Percentiles rank a stretch among this genome's conserved stretches.
Conservation (phyloP, 208 protist genomes). For the Trypanosoma lewisi region DNA sequence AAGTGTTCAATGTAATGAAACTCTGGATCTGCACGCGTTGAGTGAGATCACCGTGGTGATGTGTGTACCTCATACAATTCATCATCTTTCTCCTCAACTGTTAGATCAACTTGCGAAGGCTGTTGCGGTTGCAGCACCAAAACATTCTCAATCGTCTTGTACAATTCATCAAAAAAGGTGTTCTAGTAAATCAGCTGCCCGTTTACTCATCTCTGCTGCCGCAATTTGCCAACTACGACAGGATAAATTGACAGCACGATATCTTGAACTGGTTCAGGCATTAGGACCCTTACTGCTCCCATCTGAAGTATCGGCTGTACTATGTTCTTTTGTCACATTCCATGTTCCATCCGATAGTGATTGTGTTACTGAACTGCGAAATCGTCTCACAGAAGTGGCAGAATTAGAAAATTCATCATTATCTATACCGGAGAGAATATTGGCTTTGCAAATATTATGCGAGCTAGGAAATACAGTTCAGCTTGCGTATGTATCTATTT, state of each 20-base stretch:
- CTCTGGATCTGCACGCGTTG: constrained; percentile 48
- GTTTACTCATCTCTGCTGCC: constrained; percentile 44
- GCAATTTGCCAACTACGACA: constrained; percentile 48
- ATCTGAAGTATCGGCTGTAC: constrained; percentile 25
- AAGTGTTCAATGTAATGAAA: neutral
- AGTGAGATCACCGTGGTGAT: constrained; percentile 74
- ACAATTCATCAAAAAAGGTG: neutral
- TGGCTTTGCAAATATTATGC: constrained; percentile 19
- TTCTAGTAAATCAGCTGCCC: constrained; percentile 27
- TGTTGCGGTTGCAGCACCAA: constrained; percentile 7
- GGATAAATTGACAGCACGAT: constrained; percentile 33
- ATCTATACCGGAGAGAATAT: constrained; percentile 19
- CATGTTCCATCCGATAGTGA: constrained; percentile 16
- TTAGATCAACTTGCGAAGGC: constrained; percentile 36
- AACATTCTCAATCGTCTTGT: constrained; percentile 22
- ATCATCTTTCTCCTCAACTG: constrained; percentile 53
- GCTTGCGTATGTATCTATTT: constrained; percentile 15
- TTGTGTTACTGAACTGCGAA: constrained; percentile 14
- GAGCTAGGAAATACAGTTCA: constrained; percentile 13
- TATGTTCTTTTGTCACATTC: constrained; percentile 18
- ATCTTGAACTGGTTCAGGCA: constrained; percentile 38
- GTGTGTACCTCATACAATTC: constrained; percentile 60
- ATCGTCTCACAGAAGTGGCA: constrained; percentile 14
- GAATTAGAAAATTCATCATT: constrained; percentile 14
- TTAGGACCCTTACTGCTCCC: constrained; percentile 31